These are phyloP conservation scores for Ganoderma sp. DNA, from an alignment of 1,284 basidiomycete genomes.

Conservation along the genomic window DNA sequence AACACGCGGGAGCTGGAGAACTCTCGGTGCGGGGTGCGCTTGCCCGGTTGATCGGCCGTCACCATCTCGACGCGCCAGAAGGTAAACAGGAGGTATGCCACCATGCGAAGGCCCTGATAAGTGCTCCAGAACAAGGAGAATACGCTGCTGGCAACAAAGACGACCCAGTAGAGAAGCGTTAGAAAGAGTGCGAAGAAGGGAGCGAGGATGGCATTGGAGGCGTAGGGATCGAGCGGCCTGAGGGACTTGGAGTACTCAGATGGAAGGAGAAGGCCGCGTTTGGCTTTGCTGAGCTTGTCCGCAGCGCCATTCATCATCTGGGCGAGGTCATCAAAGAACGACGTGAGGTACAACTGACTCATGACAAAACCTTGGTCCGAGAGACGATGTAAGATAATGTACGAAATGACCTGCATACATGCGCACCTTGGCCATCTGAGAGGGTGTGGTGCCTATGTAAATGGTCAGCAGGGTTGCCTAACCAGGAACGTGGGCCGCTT, in stretches of 20 bases:
- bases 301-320: conserved; percentile 32
- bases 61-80: conserved; percentile 41
- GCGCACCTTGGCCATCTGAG: conserved; percentile 37
- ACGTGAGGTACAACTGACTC: conserved; percentile 41
- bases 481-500: background rate
- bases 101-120: conserved; percentile 34
- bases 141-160: conserved; percentile 21
- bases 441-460: conserved; percentile 37
- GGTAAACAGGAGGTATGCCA: conserved; percentile 34
- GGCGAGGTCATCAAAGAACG: conserved; percentile 36
- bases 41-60: conserved; percentile 30
- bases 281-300: conserved; percentile 27
- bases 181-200: conserved; percentile 34
- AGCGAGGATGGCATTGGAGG: conserved; percentile 22
- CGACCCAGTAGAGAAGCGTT: conserved; percentile 35
- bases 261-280: conserved; percentile 33
- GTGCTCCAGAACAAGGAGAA: conserved; percentile 37
- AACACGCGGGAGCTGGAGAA: conserved; percentile 38
- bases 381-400: background rate
- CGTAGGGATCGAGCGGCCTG: conserved; percentile 32
- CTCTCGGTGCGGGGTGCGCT: conserved; percentile 33
- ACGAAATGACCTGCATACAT: background rate
- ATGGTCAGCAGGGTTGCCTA: background rate
- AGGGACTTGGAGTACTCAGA: conserved; percentile 34
- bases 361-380: conserved; percentile 36